Percentiles rank a stretch among this genome's conserved stretches.
Evolutionary conservation across 441 rosid species (phyloP).

Genomic region (Lepidium campestre): DNA sequence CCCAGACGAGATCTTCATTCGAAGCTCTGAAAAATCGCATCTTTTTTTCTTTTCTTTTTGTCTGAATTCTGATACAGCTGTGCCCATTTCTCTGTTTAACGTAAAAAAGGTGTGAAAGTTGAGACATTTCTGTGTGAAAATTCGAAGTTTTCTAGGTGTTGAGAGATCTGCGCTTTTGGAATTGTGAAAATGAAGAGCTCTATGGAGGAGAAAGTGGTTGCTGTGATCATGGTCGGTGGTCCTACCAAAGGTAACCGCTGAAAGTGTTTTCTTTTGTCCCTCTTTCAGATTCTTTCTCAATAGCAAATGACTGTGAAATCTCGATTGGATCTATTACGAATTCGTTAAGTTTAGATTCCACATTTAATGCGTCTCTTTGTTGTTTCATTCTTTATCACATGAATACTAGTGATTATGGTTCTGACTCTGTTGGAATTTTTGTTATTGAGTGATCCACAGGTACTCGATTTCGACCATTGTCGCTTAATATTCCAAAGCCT

Average conservation of each 20-base stretch:
- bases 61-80: background rate
- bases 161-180: constrained; percentile 40
- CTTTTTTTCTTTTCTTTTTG: background rate
- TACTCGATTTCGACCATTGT: constrained; percentile 61
- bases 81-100: background rate
- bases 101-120: background rate
- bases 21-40: background rate
- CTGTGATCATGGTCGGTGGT: constrained; percentile 86
- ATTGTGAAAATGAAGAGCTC: constrained; percentile 45
- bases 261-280: background rate
- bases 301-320: background rate
- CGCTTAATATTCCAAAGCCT: constrained; percentile 63
- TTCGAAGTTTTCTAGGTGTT: constrained; percentile 16
- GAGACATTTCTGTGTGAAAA: background rate
- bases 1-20: constrained; percentile 2
- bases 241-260: constrained; percentile 63
- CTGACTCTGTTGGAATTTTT: constrained; percentile 10
- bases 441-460: constrained; percentile 17
- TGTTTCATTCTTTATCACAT: background rate
- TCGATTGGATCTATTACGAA: background rate
- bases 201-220: constrained; percentile 57
- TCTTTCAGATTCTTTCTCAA: background rate
- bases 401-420: background rate
- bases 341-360: constrained; percentile 6
- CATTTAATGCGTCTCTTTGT: background rate